Conservation (phyloP, 2,329 filamentous ascomycete genomes). For the Penicillium sp. region DNA sequence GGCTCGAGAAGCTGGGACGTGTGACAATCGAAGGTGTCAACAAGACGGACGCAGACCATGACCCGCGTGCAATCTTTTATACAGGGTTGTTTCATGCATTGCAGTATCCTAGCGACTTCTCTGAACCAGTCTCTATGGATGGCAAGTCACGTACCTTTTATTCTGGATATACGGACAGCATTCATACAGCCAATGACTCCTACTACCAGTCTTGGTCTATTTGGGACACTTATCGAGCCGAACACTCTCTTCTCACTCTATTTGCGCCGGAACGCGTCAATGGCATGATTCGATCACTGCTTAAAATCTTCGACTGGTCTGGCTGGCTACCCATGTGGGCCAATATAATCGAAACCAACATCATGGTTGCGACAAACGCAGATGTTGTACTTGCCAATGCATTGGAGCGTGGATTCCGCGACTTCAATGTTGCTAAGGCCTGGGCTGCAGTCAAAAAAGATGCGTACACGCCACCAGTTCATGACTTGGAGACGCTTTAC, state of each 20-base stretch:
- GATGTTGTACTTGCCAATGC: conserved; percentile 53
- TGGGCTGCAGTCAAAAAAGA: conserved; percentile 49
- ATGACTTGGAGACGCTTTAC: conserved; percentile 47
- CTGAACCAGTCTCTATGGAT: conserved; percentile 39
- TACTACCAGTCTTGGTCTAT: conserved; percentile 55
- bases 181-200: conserved; percentile 44
- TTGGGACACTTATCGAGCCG: conserved; percentile 53
- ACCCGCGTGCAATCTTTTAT: conserved; percentile 50
- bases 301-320: conserved; percentile 50
- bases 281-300: conserved; percentile 49
- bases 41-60: conserved; percentile 41
- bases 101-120: conserved; percentile 52
- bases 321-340: conserved; percentile 52
- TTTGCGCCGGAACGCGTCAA: conserved; percentile 51
- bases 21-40: conserved; percentile 48
- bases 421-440: conserved; percentile 45
- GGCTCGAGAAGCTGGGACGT: conserved; percentile 49
- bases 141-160: conserved; percentile 38
- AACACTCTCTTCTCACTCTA: conserved; percentile 48
- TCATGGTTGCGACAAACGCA: conserved; percentile 53
- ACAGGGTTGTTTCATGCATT: conserved; percentile 49
- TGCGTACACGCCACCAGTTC: conserved; percentile 47
- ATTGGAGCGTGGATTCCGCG: conserved; percentile 43
- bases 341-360: conserved; percentile 52
- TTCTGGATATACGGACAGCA: conserved; percentile 49